Percentiles rank a stretch among this genome's conserved stretches.
Evolutionary conservation across 305 asterid genomes (phyloP).

Genomic region (Solanum hybrid): DNA sequence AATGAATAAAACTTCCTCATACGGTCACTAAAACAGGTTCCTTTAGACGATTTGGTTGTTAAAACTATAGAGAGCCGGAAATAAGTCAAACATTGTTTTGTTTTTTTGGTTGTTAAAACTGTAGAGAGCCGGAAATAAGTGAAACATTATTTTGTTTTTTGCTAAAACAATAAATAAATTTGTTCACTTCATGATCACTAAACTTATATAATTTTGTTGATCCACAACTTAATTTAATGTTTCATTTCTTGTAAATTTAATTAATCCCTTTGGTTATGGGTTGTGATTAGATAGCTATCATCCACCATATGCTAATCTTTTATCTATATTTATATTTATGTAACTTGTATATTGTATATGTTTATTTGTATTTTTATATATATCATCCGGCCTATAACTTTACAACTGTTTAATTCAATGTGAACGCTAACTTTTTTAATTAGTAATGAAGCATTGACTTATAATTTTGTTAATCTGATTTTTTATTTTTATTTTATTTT

Average conservation of each 20-base stretch:
- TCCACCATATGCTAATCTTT: background rate
- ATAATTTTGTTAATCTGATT: background rate
- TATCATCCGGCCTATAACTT: slow-evolving; percentile 6
- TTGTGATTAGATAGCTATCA: background rate
- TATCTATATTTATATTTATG: background rate
- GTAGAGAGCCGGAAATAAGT: background rate
- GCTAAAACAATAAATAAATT: background rate
- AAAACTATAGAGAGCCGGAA: background rate
- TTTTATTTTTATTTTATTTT: background rate
- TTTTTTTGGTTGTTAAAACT: too few species aligned
- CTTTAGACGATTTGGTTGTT: background rate
- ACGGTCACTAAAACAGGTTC: background rate
- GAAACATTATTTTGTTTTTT: too few species aligned
- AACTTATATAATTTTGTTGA: background rate
- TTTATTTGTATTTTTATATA: background rate
- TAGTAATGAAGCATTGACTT: slow-evolving; percentile 11
- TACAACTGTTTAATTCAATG: background rate
- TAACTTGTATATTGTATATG: background rate
- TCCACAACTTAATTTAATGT: background rate
- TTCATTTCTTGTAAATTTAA: background rate
- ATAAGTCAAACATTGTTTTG: background rate
- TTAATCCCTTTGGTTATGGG: background rate
- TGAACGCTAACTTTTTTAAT: background rate
- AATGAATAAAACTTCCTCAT: background rate
- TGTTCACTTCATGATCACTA: background rate